phyloP scores from a whole-genome alignment of 129 eudicot species.

The carrot (Daucus carota) region DH1_v3.0 NC_030388.2:26553501-26554000 shows the following conservation, averaged over 20 bases:
- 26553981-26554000: too few relatives aligned
- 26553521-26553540: background rate
- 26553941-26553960: too few relatives aligned
- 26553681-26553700: background rate
- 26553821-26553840: background rate
- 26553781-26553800: background rate
- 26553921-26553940: background rate
- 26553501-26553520: background rate
- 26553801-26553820: background rate
- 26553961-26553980: too few relatives aligned
- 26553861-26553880: background rate
- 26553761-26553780: background rate
- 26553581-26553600: background rate
- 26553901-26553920: too few relatives aligned
- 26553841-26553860: background rate
- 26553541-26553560: background rate
- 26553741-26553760: background rate
- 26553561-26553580: background rate
- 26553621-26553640: background rate
- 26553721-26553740: background rate
- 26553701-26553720: background rate
- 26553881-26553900: too few relatives aligned
- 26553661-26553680: background rate
- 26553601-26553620: background rate
- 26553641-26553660: constrained; percentile 1